Conservation (phyloP, 495 filamentous ascomycete species). For the Hypomontagnella monticulosa region DNA sequence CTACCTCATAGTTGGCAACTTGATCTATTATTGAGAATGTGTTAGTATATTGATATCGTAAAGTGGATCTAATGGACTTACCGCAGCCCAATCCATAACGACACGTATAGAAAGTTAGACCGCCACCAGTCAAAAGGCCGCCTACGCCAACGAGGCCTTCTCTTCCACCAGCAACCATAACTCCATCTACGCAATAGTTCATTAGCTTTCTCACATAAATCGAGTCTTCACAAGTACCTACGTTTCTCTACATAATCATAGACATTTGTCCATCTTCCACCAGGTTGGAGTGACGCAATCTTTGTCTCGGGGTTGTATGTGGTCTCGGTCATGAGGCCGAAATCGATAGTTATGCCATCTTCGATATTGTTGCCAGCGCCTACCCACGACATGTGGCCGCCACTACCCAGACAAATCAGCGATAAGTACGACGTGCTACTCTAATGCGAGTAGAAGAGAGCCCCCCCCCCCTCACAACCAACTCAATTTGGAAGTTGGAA, state of each 20-base stretch:
- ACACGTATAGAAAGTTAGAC: conserved; percentile 62
- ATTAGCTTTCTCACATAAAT: not conserved
- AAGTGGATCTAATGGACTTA: not conserved
- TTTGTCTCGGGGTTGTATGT: conserved; percentile 47
- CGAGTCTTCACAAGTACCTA: conserved; percentile 24
- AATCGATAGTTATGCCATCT: conserved; percentile 65
- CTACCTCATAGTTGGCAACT: conserved; percentile 57
- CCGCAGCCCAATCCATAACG: conserved; percentile 60
- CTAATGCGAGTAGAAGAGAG: too few species aligned
- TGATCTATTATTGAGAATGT: conserved; percentile 44
- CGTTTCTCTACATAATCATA: conserved; percentile 18
- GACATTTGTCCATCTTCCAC: conserved; percentile 30
- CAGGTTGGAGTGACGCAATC: conserved; percentile 56
- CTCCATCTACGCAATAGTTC: conserved; percentile 38
- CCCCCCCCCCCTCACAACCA: too few species aligned
- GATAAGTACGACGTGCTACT: not conserved
- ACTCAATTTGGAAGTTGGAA: too few species aligned
- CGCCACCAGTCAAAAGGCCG: conserved; percentile 68
- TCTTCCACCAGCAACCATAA: conserved; percentile 66
- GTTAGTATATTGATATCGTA: too few species aligned
- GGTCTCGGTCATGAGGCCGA: conserved; percentile 58
- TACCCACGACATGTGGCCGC: conserved; percentile 61
- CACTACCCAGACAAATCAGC: conserved; percentile 47
- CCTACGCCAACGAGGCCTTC: conserved; percentile 64
- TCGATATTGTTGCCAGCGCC: conserved; percentile 59